Evolutionary conservation across 2,329 filamentous ascomycete species (phyloP).

Genomic region (Fusarium mundagurra): DNA sequence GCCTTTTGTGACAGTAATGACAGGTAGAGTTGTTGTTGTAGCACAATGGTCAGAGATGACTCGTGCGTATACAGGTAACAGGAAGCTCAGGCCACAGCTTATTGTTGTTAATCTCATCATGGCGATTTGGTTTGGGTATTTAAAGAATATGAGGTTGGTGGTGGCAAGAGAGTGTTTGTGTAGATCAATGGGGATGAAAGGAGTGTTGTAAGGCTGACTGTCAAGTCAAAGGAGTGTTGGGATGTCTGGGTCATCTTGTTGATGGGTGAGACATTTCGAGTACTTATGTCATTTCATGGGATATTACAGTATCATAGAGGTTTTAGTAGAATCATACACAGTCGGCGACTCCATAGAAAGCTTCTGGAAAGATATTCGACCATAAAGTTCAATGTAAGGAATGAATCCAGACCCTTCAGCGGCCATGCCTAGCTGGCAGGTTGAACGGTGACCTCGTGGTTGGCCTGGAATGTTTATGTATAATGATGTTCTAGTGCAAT

Average conservation of each 20-base stretch:
- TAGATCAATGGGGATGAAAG: neutral
- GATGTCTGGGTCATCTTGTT: neutral
- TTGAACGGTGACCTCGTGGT: neutral
- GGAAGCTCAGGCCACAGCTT: neutral
- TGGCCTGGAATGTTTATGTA: neutral
- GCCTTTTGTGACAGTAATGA: neutral
- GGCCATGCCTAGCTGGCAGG: neutral
- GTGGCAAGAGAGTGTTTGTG: neutral
- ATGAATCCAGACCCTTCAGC: neutral
- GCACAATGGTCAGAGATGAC: neutral
- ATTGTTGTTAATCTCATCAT: neutral
- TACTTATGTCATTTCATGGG: neutral
- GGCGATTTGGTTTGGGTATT: neutral
- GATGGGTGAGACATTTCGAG: neutral
- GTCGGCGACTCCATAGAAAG: neutral
- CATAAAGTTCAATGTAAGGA: neutral
- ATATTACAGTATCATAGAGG: rapidly evolving
- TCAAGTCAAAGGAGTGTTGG: neutral
- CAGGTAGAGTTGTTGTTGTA: neutral
- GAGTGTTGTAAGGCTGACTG: neutral
- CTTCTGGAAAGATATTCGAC: neutral
- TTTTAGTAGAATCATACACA: rapidly evolving
- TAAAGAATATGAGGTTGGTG: neutral
- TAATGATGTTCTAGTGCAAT: rapidly evolving
- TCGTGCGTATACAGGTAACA: neutral